These are phyloP conservation scores for Cocos nucifera DNA, from an alignment of 176 grass and related monocot genomes.

Conservation along the genomic window DNA sequence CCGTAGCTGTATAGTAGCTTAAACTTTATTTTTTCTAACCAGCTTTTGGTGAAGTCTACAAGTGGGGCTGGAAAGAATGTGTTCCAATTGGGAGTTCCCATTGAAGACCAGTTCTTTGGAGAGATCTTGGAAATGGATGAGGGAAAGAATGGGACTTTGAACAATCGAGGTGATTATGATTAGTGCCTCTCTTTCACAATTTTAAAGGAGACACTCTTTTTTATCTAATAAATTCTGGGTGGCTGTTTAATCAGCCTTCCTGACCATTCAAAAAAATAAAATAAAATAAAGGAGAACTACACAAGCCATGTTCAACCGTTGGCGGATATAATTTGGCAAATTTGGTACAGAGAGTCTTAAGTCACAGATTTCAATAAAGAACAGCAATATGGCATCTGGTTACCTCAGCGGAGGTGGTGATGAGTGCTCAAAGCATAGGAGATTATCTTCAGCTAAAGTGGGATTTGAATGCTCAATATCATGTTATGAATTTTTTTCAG, in stretches of 20 bases:
- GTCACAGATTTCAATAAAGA: constrained; percentile 63
- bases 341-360: constrained; percentile 68
- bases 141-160: constrained; percentile 23
- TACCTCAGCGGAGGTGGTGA: constrained; percentile 67
- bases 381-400: constrained; percentile 37
- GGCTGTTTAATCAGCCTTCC: too few relatives aligned
- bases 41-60: constrained; percentile 76
- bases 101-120: constrained; percentile 39
- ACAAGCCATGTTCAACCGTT: constrained; percentile 9
- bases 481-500: constrained; percentile 76
- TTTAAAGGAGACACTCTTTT: background rate
- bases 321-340: constrained; percentile 40
- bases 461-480: constrained; percentile 72
- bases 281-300: too few relatives aligned
- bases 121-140: constrained; percentile 69
- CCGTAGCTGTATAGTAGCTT: constrained; percentile 10
- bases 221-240: too few relatives aligned
- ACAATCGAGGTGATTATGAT: constrained; percentile 57
- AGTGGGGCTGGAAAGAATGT: constrained; percentile 99
- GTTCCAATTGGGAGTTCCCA: constrained; percentile 69
- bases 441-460: constrained; percentile 71
- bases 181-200: constrained; percentile 9
- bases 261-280: too few relatives aligned
- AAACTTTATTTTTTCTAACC: constrained; percentile 18
- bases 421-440: constrained; percentile 72